Evolutionary conservation across 805 yeast genomes (phyloP).

Genomic region (Kuraishia capsulata): DNA sequence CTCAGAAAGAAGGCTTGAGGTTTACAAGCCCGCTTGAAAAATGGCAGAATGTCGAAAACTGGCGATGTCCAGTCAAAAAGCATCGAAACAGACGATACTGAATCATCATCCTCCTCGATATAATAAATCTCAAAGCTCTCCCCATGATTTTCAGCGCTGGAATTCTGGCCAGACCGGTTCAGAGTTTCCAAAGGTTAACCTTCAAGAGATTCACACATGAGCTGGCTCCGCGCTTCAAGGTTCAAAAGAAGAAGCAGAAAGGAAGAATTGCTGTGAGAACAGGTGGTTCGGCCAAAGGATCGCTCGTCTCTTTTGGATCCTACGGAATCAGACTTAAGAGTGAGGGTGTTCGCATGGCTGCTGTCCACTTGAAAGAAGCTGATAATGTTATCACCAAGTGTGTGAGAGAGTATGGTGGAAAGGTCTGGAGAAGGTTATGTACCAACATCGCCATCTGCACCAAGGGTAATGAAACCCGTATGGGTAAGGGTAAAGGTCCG

Average conservation of each 20-base stretch:
- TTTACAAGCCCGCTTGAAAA: too few relatives aligned
- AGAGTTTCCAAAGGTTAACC: neutral
- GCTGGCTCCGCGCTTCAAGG: constrained; percentile 66
- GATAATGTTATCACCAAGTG: constrained; percentile 79
- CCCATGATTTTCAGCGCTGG: too few relatives aligned
- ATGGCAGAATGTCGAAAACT: too few relatives aligned
- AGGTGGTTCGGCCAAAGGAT: constrained; percentile 91
- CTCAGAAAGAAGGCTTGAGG: too few relatives aligned
- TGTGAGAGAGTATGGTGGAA: constrained; percentile 70
- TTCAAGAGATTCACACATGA: constrained; percentile 49
- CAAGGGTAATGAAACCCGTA: constrained; percentile 97
- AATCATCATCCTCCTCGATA: too few relatives aligned
- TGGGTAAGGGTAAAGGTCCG: constrained; percentile 99
- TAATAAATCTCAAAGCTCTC: neutral
- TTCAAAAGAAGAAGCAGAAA: constrained; percentile 71
- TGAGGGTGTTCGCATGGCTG: constrained; percentile 81
- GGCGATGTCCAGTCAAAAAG: too few relatives aligned
- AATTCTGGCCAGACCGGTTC: neutral
- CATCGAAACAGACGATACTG: too few relatives aligned
- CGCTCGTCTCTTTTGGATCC: constrained; percentile 69
- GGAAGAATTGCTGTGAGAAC: constrained; percentile 92
- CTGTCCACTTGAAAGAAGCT: constrained; percentile 85
- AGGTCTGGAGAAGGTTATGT: constrained; percentile 69
- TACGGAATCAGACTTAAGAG: constrained; percentile 82
- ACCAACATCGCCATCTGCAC: constrained; percentile 87